Evolutionary conservation across 2,329 filamentous ascomycete genomes (phyloP).

Genomic region (Beauveria rudraprayagi): DNA sequence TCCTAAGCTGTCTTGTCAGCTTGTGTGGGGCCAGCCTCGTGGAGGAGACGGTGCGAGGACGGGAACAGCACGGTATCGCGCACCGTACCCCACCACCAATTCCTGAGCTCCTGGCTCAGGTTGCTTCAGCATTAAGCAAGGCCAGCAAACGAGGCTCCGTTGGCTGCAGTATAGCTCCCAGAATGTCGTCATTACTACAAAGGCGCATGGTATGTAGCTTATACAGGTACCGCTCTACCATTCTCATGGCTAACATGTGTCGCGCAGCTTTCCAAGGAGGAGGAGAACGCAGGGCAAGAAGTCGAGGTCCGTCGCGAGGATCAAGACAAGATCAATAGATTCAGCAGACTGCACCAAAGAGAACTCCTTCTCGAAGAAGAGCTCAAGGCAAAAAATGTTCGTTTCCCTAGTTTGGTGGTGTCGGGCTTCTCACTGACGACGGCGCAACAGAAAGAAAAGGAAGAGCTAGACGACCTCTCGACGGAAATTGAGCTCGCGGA

Average conservation of each 20-base stretch:
- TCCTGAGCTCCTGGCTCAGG: not conserved
- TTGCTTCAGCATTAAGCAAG: not conserved
- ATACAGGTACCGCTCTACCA: not conserved
- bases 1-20: not conserved
- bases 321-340: conserved; percentile 97
- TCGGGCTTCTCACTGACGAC: conserved; percentile 18
- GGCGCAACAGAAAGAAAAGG: conserved; percentile 78
- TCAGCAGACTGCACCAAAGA: conserved; percentile 87
- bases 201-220: conserved; percentile 47
- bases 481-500: conserved; percentile 89
- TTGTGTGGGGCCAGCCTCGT: conserved; percentile 7
- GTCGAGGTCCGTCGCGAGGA: conserved; percentile 93
- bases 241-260: conserved; percentile 12
- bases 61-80: not conserved
- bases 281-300: conserved; percentile 77
- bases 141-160: not conserved
- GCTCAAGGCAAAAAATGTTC: conserved; percentile 67
- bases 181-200: conserved; percentile 42
- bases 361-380: conserved; percentile 73
- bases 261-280: conserved; percentile 79
- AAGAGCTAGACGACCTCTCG: conserved; percentile 89
- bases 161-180: not conserved
- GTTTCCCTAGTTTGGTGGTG: not conserved
- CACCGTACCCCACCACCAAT: conserved; percentile 12
- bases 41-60: not conserved